phyloP scores from a whole-genome alignment of 2,329 filamentous ascomycete genomes.

The Waltergamsia citrina region DNA sequence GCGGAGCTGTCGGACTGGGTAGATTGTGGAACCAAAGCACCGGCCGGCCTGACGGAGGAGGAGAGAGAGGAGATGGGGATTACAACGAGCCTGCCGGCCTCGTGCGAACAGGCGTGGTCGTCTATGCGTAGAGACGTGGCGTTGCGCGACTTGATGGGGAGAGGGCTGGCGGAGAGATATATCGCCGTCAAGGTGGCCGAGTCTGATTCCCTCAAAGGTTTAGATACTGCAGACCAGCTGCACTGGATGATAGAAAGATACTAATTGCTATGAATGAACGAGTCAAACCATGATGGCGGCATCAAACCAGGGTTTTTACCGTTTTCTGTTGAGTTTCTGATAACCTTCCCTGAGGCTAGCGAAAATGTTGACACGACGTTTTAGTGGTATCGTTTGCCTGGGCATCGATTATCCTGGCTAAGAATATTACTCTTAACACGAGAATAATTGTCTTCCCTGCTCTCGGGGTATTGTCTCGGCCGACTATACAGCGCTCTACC shows the following conservation, averaged over 20 bases:
- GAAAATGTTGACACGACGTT: too few relatives aligned
- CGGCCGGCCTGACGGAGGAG: conserved; percentile 34
- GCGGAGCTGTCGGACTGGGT: conserved; percentile 31
- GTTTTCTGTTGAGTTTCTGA: too few relatives aligned
- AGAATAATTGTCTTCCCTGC: too few relatives aligned
- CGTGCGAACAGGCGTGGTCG: conserved; percentile 43
- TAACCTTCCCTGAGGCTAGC: too few relatives aligned
- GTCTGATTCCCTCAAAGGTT: conserved; percentile 25
- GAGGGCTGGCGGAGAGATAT: conserved; percentile 46
- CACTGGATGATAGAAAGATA: conserved; percentile 60
- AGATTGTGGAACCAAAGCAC: conserved; percentile 44
- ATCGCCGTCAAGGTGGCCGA: conserved; percentile 50
- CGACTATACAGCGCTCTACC: too few relatives aligned
- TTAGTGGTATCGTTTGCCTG: too few relatives aligned
- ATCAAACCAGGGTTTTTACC: not conserved
- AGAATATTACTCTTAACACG: too few relatives aligned
- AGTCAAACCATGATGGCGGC: not conserved
- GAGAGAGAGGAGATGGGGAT: conserved; percentile 46
- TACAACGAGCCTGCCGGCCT: conserved; percentile 39
- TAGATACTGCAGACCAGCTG: conserved; percentile 36
- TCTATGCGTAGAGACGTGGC: conserved; percentile 37
- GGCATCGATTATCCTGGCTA: too few relatives aligned
- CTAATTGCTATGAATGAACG: conserved; percentile 8
- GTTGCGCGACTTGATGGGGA: conserved; percentile 35
- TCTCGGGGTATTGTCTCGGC: too few relatives aligned